Base-by-base conservation (phyloP, 2,329 filamentous ascomycete species). In the Thielaviopsis euricoi region DNA sequence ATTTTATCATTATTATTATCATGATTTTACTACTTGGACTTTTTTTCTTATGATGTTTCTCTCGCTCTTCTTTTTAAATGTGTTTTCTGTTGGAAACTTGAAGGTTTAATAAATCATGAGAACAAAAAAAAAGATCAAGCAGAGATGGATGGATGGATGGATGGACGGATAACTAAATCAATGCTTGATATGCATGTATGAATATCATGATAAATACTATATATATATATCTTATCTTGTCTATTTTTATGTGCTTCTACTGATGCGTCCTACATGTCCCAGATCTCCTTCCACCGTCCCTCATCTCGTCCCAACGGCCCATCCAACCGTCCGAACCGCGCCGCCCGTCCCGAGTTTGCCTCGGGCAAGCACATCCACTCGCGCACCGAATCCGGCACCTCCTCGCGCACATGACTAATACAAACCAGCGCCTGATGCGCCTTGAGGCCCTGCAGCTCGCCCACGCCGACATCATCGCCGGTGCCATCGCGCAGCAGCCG, bases 321-420 rank as follows among this genome's bases (percentile, higher is more conserved):
- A 53, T 78, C 72, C 22, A 88, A 72, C 40, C 73, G 73, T 1
- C 87, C 87, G 65, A 84, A 82, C 57, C 85, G 75, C 10, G 85
- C 82, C 17, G 76, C 70, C 37, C 66, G 64, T 1, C 79, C 78
- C 1, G 80, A 80, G 56, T 84, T 86, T 3, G 84, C 77, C 69
- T 90, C 86, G 1, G 91, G 89, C 29, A 96, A 73, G 67, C 87
- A 90, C 55, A 97, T 75, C 85, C 87, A 97, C 67, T 94, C 82
- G 52, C 88, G 74, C 23, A 96, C 79, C 63, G 83, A 85, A 54
- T 85, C 83, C 0, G 93, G 93, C 10, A 97, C 86, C 69, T 98
- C 93, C 65, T 95, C 89, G 62, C 83, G 83, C 61, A 91, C 77
- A 71, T 98, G 93, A 61, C 89, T 93, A 60, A 97, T 91, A 62